Conservation (phyloP, 257 asterid genomes). For the Nicotiana undulata region DNA sequence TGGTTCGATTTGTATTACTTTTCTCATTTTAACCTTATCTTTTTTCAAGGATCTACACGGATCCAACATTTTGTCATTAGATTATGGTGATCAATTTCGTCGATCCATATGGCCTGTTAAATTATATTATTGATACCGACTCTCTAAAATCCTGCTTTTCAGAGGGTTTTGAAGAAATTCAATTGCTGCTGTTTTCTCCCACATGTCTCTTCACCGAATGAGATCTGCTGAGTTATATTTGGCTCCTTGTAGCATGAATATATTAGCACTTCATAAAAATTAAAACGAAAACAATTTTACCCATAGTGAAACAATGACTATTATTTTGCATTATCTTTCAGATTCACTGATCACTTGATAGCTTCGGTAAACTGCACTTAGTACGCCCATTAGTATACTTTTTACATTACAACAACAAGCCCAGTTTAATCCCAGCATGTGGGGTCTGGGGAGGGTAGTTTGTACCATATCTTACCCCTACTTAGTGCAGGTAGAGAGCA, state of each 20-base stretch:
- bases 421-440: no score
- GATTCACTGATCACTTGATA: no score
- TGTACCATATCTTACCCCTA: no score
- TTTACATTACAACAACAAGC: no score
- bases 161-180: slow-evolving; percentile 15
- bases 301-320: no score
- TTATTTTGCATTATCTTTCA: background rate
- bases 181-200: background rate
- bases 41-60: background rate
- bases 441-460: no score
- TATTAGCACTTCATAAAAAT: background rate
- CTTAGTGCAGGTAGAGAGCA: no score
- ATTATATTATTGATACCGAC: background rate
- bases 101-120: background rate
- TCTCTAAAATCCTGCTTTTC: slow-evolving; percentile 19
- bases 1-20: background rate
- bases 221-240: background rate
- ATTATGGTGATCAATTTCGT: background rate
- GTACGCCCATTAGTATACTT: no score
- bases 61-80: background rate
- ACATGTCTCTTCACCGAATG: background rate
- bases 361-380: no score
- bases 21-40: background rate
- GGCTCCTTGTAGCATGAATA: background rate
- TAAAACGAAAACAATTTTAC: background rate